Conservation (phyloP, 2,329 filamentous ascomycete species). For the Colletotrichum melonis region DNA sequence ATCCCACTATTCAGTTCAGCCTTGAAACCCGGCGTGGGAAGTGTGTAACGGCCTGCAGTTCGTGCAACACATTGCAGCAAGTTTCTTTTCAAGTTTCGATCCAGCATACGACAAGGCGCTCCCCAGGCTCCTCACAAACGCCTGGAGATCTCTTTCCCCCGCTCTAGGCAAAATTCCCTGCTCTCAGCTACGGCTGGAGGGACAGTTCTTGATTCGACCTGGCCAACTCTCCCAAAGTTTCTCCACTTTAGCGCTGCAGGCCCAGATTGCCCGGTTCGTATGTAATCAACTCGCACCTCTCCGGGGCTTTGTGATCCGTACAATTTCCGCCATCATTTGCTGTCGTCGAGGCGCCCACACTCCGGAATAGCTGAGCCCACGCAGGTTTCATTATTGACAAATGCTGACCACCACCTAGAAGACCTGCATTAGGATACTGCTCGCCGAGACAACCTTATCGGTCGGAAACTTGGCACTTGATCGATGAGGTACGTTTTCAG, state of each 20-base stretch:
- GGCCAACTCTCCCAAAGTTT: background rate
- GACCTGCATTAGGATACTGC: background rate
- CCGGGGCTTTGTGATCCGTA: background rate
- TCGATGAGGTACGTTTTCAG: background rate
- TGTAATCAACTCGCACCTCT: background rate
- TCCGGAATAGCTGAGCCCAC: background rate
- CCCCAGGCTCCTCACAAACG: too few species aligned
- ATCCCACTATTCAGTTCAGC: constrained; percentile 6
- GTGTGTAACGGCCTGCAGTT: background rate
- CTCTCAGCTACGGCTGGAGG: constrained; percentile 14
- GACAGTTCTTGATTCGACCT: background rate
- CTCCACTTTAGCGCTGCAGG: background rate
- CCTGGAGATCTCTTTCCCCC: background rate
- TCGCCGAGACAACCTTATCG: constrained; percentile 17
- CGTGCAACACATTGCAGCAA: background rate
- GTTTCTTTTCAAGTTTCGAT: background rate
- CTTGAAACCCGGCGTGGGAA: background rate
- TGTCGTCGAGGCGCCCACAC: background rate
- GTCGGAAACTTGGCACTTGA: background rate
- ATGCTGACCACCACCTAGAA: constrained; percentile 3
- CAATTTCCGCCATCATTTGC: background rate
- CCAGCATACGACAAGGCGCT: background rate
- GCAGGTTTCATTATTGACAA: background rate
- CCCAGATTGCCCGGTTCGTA: background rate
- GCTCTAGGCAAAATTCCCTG: background rate